Evolutionary conservation across 1,139 yeast genomes (phyloP), one percentile per base, ranked within the genome.

Genomic region (Arxiozyma slooffiae): DNA sequence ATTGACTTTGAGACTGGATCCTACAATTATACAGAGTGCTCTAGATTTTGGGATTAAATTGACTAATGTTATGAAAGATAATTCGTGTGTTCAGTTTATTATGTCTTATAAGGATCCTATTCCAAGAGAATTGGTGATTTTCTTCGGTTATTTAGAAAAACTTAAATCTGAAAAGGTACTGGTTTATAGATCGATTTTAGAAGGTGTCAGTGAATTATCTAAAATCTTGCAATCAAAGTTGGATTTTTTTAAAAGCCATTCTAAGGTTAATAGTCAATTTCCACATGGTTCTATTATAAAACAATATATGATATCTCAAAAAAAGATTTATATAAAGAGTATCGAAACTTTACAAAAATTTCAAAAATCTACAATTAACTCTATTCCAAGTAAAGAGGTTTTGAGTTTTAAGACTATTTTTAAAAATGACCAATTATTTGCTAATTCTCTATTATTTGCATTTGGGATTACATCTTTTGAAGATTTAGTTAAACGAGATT

Each of bases 381-480:
- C 68, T 2, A 49, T 54, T 9, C 43, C 48, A 8, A 37, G 42
- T 5, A 62, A 74, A 57, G 77, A 78, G 55, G 69, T 76, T 4
- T 57, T 70, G 14, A 73, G 85, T 1, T 77, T 84, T 63, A 82
- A 82, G 58, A 72, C 71, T 14, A 76, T 80, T 2, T 73, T 75
- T 61, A 81, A 81, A 57, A 71, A 71, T 42, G 92, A 84, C 57
- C 64, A 69, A 41, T 66, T 66, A 41, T 81, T 83, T 58, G 77
- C 77, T 34, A 78, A 78, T 54, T 74, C 85, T 2, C 65, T 84
- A 36, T 64, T 80, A 21, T 64, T 81, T 20, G 69, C 78, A 1
- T 74, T 82, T 59, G 89, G 88, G 6, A 74, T 80, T 11, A 66
- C 76, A 2, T 71, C 74, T 17, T 81, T 75, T 58, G 82, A 79